phyloP scores from a whole-genome alignment of 177 flowering plant species.

The Vitis hybrid region DNA sequence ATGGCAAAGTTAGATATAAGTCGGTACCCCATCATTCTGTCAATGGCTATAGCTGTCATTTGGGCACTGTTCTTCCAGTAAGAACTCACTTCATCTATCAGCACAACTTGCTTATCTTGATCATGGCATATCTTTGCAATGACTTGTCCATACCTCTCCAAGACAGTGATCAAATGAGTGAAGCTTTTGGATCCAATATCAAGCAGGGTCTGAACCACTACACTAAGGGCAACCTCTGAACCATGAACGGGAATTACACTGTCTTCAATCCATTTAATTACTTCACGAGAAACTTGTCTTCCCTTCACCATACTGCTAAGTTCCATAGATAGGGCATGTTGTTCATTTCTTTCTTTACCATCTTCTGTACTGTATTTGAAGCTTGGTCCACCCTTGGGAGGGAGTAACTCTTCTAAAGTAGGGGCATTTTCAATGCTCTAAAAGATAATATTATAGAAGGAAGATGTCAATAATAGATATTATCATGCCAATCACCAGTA shows the following conservation, averaged over 20 bases:
- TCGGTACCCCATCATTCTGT: constrained; percentile 99
- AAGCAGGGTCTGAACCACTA: constrained; percentile 83
- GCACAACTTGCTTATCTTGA: constrained; percentile 74
- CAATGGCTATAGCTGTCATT: constrained; percentile 83
- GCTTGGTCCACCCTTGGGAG: constrained; percentile 74
- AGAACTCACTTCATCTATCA: constrained; percentile 73
- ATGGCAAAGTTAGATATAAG: constrained; percentile 89
- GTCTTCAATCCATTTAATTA: constrained; percentile 83
- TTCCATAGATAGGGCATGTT: constrained; percentile 54
- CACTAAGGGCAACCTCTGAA: constrained; percentile 53
- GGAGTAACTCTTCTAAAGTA: constrained; percentile 90
- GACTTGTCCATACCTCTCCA: constrained; percentile 97
- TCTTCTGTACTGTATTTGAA: constrained; percentile 61
- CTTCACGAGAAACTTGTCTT: constrained; percentile 62
- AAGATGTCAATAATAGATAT: neutral
- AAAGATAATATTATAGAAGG: constrained; percentile 4
- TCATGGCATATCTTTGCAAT: constrained; percentile 78
- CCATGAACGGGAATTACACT: constrained; percentile 73
- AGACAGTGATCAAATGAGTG: constrained; percentile 90
- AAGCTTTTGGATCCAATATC: constrained; percentile 97
- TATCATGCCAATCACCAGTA: constrained; percentile 1
- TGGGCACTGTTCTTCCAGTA: constrained; percentile 91
- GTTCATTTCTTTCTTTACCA: constrained; percentile 48
- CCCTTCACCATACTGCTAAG: constrained; percentile 83
- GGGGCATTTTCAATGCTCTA: constrained; percentile 96